phyloP scores from a whole-genome alignment of 139 green algal genomes.

The Chlamydomonas asymmetrica region DNA sequence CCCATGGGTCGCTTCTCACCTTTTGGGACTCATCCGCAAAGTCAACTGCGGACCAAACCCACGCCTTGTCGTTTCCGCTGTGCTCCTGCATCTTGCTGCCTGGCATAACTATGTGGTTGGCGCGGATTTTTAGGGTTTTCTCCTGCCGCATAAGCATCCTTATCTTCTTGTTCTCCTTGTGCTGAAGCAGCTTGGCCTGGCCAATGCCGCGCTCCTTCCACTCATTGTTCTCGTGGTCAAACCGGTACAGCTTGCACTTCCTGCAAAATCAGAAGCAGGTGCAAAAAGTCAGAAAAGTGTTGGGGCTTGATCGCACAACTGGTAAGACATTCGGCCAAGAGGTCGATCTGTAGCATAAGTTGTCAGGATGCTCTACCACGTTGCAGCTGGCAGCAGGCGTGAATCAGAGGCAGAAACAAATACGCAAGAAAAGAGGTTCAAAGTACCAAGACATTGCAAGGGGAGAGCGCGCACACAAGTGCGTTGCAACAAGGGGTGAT shows the following conservation, averaged over 20 bases:
- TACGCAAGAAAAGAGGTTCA: no score
- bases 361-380: no score
- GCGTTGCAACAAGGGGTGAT: no score
- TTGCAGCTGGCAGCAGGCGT: no score
- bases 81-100: conserved; percentile 92
- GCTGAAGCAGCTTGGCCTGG: conserved; percentile 85
- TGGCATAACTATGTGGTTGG: conserved; percentile 97
- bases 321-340: no score
- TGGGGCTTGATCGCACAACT: no score
- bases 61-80: conserved; percentile 93
- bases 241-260: conserved; percentile 98
- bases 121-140: conserved; percentile 98
- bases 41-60: conserved; percentile 94
- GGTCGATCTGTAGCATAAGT: no score
- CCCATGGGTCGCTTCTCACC: no score
- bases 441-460: no score
- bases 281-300: no score
- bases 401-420: no score
- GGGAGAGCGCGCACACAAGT: no score
- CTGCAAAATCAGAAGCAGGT: conserved; percentile 63
- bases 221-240: conserved; percentile 84
- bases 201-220: conserved; percentile 99
- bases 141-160: conserved; percentile 96
- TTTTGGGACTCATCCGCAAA: conserved; percentile 91
- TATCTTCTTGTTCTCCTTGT: conserved; percentile 91